Conservation (phyloP, 192 early-diverging fungal genomes). For the Linderina pennispora region DNA sequence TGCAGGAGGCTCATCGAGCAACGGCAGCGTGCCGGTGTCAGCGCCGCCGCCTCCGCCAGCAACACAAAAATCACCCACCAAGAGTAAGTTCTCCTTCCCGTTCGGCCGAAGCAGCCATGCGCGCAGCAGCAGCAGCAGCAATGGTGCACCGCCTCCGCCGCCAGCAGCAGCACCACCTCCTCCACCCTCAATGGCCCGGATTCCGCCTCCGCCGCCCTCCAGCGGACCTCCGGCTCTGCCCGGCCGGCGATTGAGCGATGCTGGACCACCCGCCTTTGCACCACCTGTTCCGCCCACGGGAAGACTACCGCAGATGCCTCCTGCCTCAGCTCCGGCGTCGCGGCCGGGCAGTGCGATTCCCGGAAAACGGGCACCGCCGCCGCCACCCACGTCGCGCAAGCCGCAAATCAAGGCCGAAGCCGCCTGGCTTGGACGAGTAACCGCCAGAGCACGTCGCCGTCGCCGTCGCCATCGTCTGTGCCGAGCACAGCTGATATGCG, state of each 20-base stretch:
- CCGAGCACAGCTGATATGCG: conserved; percentile 12
- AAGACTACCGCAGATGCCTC: conserved; percentile 9
- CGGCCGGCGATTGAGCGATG: conserved; percentile 33
- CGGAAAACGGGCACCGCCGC: conserved; percentile 32
- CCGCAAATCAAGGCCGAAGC: conserved; percentile 36
- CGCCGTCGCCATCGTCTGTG: conserved; percentile 18
- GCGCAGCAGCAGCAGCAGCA: conserved; percentile 18
- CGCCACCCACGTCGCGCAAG: conserved; percentile 36
- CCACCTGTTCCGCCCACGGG: conserved; percentile 1
- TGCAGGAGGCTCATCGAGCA: conserved; percentile 5
- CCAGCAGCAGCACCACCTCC: not conserved
- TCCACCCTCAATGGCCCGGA: not conserved
- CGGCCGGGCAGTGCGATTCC: conserved; percentile 23
- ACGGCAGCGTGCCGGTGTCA: not conserved
- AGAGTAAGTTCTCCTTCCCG: conserved; percentile 21
- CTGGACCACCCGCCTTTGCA: not conserved
- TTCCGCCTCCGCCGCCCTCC: conserved; percentile 11
- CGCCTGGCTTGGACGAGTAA: conserved; percentile 10
- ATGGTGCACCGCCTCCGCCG: not conserved
- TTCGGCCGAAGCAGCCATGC: conserved; percentile 32
- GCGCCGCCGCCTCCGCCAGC: not conserved
- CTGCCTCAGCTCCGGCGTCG: conserved; percentile 12
- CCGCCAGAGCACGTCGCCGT: conserved; percentile 7
- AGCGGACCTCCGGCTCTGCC: conserved; percentile 19
- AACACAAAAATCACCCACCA: conserved; percentile 16